phyloP scores from a whole-genome alignment of 2,329 filamentous ascomycete genomes.

The Colletotrichum trifolii region DNA sequence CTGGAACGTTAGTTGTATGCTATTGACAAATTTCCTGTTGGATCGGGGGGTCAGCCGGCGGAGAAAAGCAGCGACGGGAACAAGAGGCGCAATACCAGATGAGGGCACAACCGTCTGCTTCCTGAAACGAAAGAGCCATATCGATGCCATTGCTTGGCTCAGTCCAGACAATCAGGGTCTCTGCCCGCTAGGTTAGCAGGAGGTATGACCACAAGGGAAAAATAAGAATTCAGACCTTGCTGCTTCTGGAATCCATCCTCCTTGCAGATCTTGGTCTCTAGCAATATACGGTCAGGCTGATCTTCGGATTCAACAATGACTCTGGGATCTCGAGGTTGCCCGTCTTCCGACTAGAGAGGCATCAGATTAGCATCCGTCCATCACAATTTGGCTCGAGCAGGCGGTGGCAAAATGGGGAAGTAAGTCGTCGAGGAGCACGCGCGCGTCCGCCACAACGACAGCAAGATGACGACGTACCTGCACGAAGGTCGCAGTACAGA shows the following conservation, averaged over 20 bases:
- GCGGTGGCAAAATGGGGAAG: neutral
- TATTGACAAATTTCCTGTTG: conserved; percentile 87
- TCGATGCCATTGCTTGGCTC: conserved; percentile 85
- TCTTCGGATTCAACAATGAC: conserved; percentile 96
- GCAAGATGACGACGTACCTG: conserved; percentile 66
- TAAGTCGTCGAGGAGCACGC: conserved; percentile 19
- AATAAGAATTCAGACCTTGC: conserved; percentile 73
- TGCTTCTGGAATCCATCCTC: conserved; percentile 99
- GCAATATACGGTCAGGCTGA: conserved; percentile 81
- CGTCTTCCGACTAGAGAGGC: conserved; percentile 61
- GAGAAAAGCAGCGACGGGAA: conserved; percentile 19
- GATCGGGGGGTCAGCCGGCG: conserved; percentile 10
- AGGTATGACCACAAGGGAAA: conserved; percentile 42
- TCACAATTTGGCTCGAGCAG: no score
- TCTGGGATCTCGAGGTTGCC: conserved; percentile 80
- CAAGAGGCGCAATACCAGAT: conserved; percentile 76
- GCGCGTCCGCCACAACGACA: conserved; percentile 23
- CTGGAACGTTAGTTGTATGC: conserved; percentile 80
- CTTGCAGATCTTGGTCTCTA: conserved; percentile 90
- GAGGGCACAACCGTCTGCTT: conserved; percentile 89
- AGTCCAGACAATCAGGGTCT: conserved; percentile 98
- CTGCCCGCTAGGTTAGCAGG: conserved; percentile 58
- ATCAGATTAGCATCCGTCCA: conserved; percentile 20
- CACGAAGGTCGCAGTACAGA: conserved; percentile 83
- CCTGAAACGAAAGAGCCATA: conserved; percentile 98